phyloP scores from a whole-genome alignment of 768 basidiomycete genomes.

The Crassisporium funariophilum region DNA sequence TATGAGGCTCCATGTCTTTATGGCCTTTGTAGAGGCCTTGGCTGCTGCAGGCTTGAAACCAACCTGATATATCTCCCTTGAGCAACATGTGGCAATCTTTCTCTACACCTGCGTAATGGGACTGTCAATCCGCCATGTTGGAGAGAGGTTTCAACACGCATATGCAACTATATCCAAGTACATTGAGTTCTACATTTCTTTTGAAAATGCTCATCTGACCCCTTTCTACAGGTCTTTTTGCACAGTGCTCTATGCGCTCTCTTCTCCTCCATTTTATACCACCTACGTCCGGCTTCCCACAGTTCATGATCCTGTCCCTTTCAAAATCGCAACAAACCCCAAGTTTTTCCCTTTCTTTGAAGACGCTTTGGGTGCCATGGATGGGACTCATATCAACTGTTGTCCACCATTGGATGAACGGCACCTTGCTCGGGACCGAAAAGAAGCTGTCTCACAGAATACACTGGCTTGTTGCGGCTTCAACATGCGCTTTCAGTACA shows the following conservation, averaged over 20 bases:
- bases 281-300: slow-evolving; percentile 6
- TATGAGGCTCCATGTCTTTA: slow-evolving; percentile 16
- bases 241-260: slow-evolving; percentile 25
- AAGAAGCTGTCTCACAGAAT: slow-evolving; percentile 39
- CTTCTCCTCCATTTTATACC: slow-evolving; percentile 21
- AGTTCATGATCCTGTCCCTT: neutral
- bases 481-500: slow-evolving; percentile 36
- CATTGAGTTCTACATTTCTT: too few species aligned
- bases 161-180: too few species aligned
- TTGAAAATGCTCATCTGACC: too few species aligned
- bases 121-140: too few species aligned
- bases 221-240: too few species aligned
- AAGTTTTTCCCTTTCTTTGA: slow-evolving; percentile 36
- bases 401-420: slow-evolving; percentile 16
- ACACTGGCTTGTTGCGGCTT: slow-evolving; percentile 36
- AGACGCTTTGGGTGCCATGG: slow-evolving; percentile 34
- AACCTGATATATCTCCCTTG: too few species aligned
- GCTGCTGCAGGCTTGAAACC: slow-evolving; percentile 15
- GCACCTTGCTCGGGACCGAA: too few species aligned
- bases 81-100: too few species aligned
- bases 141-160: too few species aligned
- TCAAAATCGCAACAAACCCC: slow-evolving; percentile 22
- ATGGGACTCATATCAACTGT: slow-evolving; percentile 33
- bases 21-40: slow-evolving; percentile 9
- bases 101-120: too few species aligned